These are phyloP conservation scores for Rhynchosporium agropyri DNA, from an alignment of 2,329 filamentous ascomycete genomes.

Conservation along the genomic window DNA sequence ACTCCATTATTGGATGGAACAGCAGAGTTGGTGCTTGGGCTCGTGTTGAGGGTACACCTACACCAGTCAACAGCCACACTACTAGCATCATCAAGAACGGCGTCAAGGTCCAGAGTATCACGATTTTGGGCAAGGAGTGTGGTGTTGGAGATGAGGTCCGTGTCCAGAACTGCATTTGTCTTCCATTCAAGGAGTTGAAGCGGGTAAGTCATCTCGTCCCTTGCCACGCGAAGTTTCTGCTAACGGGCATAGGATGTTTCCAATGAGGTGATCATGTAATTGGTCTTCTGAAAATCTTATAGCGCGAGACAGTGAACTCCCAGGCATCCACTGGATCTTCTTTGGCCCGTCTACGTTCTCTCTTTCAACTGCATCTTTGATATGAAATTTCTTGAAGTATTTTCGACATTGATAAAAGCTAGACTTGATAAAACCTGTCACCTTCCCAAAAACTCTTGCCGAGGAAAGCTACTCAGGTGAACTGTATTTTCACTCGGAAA, in stretches of 20 bases:
- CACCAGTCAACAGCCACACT: constrained; percentile 81
- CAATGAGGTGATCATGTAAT: constrained; percentile 91
- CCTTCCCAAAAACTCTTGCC: not conserved
- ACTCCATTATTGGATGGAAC: constrained; percentile 96
- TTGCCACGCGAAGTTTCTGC: constrained; percentile 28
- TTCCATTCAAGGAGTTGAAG: constrained; percentile 98
- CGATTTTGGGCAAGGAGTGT: constrained; percentile 96
- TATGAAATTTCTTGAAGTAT: constrained; percentile 7
- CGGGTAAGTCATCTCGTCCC: constrained; percentile 61
- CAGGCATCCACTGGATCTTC: constrained; percentile 18
- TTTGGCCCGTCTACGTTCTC: not conserved
- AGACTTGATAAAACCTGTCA: not conserved
- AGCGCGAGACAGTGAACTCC: constrained; percentile 8
- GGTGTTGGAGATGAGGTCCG: constrained; percentile 89
- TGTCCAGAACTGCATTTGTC: constrained; percentile 96
- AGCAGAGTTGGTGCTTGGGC: constrained; percentile 98
- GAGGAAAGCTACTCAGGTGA: not conserved
- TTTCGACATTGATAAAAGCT: constrained; percentile 12
- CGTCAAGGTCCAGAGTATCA: constrained; percentile 97
- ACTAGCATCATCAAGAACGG: constrained; percentile 98
- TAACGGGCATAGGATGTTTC: constrained; percentile 69
- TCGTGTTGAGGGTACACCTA: constrained; percentile 92
- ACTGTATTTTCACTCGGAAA: not conserved
- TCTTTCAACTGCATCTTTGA: constrained; percentile 11
- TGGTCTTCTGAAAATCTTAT: not conserved